phyloP scores from a whole-genome alignment of 257 asterid genomes.

The Ligustrum vulgare region DNA sequence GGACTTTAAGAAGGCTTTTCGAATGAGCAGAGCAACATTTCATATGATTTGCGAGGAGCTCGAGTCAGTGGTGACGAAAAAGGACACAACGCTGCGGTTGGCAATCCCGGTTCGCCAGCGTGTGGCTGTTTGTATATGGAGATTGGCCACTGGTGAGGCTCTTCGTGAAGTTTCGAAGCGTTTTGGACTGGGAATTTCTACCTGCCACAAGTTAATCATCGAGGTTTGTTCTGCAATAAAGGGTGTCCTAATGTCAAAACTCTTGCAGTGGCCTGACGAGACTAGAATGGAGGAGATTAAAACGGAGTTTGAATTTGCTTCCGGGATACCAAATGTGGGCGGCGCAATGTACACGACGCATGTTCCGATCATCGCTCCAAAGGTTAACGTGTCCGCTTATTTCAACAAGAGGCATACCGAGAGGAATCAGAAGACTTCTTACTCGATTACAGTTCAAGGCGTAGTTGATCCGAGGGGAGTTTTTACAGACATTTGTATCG shows the following conservation, averaged over 20 bases:
- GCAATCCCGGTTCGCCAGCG: conserved; percentile 3
- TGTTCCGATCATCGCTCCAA: conserved; percentile 7
- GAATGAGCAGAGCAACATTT: not conserved
- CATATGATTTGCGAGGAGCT: not conserved
- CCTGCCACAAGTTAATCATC: conserved; percentile 3
- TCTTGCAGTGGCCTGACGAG: conserved; percentile 5
- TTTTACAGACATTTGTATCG: conserved; percentile 2
- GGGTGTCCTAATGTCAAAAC: conserved; percentile 3
- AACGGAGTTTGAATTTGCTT: not conserved
- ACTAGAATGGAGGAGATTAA: not conserved
- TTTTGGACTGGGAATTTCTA: conserved; percentile 6
- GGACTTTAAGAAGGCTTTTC: not conserved
- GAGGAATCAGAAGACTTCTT: not conserved
- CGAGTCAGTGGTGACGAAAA: not conserved
- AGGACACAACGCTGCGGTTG: not conserved
- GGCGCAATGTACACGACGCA: conserved; percentile 4
- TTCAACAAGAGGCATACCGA: not conserved
- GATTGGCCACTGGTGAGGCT: conserved; percentile 14
- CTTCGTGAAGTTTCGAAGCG: conserved; percentile 1
- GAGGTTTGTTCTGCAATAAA: conserved; percentile 7
- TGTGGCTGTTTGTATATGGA: conserved; percentile 10
- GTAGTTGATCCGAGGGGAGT: not conserved
- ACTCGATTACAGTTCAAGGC: not conserved
- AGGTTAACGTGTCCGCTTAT: not conserved
- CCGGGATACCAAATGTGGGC: conserved; percentile 10